phyloP scores from a whole-genome alignment of 257 asterid species.

The Lycium barbarum region DNA sequence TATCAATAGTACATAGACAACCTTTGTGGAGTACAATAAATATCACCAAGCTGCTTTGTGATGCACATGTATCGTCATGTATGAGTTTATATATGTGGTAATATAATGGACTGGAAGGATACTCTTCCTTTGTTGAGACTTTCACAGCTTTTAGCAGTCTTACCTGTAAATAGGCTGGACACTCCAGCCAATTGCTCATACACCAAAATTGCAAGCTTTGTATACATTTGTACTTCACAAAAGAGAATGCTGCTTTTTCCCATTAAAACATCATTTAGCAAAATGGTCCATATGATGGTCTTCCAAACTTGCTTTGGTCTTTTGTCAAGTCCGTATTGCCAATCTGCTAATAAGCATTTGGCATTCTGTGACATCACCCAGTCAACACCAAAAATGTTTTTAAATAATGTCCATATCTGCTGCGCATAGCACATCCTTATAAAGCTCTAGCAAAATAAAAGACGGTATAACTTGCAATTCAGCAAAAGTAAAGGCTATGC shows the following conservation, averaged over 20 bases:
- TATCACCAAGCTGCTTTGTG: slow-evolving; percentile 18
- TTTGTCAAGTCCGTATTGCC: neutral
- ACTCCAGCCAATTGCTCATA: slow-evolving; percentile 11
- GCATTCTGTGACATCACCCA: neutral
- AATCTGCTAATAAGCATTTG: neutral
- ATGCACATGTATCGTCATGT: neutral
- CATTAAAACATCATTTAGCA: slow-evolving; percentile 4
- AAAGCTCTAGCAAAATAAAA: slow-evolving; percentile 5
- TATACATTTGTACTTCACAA: neutral
- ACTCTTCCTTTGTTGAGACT: slow-evolving; percentile 12
- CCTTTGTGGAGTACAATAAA: slow-evolving; percentile 22
- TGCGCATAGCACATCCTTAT: neutral
- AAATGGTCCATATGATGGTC: neutral
- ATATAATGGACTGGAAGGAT: neutral
- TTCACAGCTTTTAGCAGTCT: slow-evolving; percentile 16
- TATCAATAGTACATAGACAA: neutral
- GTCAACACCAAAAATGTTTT: neutral
- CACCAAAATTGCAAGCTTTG: neutral
- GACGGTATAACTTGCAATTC: neutral
- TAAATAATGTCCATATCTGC: neutral
- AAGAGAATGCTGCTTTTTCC: neutral
- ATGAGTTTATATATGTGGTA: neutral
- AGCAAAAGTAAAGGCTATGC: neutral
- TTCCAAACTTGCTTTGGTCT: neutral
- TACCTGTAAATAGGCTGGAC: slow-evolving; percentile 7